A percentile compares a stretch with the other conserved stretches of the same genome.
phyloP scores from a whole-genome alignment of 1,284 basidiomycete species.

The Hortiboletus rubellus region DNA sequence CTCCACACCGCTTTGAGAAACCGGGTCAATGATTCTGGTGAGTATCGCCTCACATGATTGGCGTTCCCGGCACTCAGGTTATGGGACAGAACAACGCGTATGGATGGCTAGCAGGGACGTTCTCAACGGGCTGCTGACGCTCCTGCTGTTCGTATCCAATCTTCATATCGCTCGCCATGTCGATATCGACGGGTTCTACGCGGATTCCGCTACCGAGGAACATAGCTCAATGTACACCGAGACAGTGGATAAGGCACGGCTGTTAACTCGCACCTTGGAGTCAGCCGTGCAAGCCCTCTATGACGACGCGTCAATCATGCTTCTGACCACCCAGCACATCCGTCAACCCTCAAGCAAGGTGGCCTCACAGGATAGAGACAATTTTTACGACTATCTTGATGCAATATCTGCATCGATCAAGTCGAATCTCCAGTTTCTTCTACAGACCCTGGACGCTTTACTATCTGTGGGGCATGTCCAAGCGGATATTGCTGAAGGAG shows the following conservation, averaged over 20 bases:
- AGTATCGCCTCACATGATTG: constrained; percentile 18
- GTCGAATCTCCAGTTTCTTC: constrained; percentile 53
- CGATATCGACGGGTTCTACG: constrained; percentile 70
- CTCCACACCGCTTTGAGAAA: constrained; percentile 43
- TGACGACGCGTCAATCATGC: constrained; percentile 61
- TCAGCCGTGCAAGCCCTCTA: constrained; percentile 66
- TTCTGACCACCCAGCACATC: constrained; percentile 57
- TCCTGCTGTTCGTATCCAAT: constrained; percentile 60
- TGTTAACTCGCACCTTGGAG: constrained; percentile 69
- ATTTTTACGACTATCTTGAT: constrained; percentile 49
- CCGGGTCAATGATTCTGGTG: constrained; percentile 43
- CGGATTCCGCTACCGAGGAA: constrained; percentile 42
- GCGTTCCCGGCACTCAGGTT: constrained; percentile 12
- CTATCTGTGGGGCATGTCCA: constrained; percentile 67
- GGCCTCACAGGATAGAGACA: constrained; percentile 37
- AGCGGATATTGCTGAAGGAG: constrained; percentile 61
- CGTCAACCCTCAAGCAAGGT: constrained; percentile 40
- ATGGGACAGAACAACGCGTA: constrained; percentile 25
- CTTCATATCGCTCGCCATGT: constrained; percentile 76
- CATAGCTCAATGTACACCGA: constrained; percentile 54
- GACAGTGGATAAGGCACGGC: constrained; percentile 63
- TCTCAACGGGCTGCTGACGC: constrained; percentile 53
- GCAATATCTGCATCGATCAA: constrained; percentile 50
- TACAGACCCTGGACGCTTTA: constrained; percentile 61
- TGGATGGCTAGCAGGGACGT: constrained; percentile 46